phyloP scores from a whole-genome alignment of 495 filamentous ascomycete genomes.

The Penicillium maclennaniae region DNA sequence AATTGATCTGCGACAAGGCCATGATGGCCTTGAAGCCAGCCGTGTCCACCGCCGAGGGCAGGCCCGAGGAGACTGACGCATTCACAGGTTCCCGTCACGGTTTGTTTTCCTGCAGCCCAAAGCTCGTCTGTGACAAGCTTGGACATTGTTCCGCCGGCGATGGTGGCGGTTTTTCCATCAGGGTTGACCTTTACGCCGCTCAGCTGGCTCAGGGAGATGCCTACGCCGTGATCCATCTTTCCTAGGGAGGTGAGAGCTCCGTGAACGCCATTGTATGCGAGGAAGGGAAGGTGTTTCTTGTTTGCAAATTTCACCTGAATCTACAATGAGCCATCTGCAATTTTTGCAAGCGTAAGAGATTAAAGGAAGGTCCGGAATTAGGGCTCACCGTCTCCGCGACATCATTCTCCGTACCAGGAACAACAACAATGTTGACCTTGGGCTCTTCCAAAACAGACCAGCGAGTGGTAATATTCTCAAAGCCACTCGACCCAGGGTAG shows the following conservation, averaged over 20 bases:
- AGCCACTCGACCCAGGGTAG: slow-evolving; percentile 39
- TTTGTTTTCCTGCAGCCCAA: slow-evolving; percentile 25
- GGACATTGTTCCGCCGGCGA: slow-evolving; percentile 49
- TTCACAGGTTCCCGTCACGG: slow-evolving; percentile 52
- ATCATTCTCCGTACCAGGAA: slow-evolving; percentile 48
- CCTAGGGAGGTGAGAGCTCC: slow-evolving; percentile 40
- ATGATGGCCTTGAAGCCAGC: slow-evolving; percentile 54
- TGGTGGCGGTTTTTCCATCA: slow-evolving; percentile 43
- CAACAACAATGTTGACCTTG: slow-evolving; percentile 43
- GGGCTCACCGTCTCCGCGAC: slow-evolving; percentile 43
- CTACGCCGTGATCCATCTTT: slow-evolving; percentile 45
- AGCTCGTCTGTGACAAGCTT: slow-evolving; percentile 27
- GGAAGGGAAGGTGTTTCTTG: slow-evolving; percentile 43
- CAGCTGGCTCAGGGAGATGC: slow-evolving; percentile 42
- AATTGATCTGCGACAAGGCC: slow-evolving; percentile 60
- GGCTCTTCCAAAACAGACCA: slow-evolving; percentile 42
- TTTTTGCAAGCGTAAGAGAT: not conserved
- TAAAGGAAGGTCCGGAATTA: not conserved
- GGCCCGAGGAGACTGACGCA: slow-evolving; percentile 54
- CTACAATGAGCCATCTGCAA: slow-evolving; percentile 2
- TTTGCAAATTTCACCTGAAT: slow-evolving; percentile 45
- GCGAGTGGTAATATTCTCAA: slow-evolving; percentile 36
- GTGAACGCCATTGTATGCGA: slow-evolving; percentile 47
- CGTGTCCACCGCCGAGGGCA: slow-evolving; percentile 59
- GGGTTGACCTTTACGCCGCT: slow-evolving; percentile 36